These are phyloP conservation scores for Septoria petroselini DNA, from an alignment of 2,329 filamentous ascomycete genomes.

Conservation along the genomic window DNA sequence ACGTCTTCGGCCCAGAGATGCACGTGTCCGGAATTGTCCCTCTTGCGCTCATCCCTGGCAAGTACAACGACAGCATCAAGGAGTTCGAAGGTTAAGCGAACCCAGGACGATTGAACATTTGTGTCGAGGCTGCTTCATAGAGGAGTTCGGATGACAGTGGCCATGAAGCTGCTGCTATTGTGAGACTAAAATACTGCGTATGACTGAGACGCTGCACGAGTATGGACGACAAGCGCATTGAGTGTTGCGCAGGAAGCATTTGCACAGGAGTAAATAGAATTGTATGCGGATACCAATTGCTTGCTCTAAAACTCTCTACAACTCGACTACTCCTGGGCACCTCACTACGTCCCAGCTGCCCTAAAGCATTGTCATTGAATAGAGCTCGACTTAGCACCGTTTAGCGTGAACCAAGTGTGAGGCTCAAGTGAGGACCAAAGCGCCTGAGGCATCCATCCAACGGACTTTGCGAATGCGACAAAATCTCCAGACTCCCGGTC, in stretches of 20 bases:
- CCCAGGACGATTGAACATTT: neutral
- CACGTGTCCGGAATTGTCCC: slow-evolving; percentile 95
- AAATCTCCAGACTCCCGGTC: neutral
- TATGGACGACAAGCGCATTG: slow-evolving; percentile 12
- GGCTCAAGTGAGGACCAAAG: too few species aligned
- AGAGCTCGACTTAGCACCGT: neutral
- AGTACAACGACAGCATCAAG: slow-evolving; percentile 57
- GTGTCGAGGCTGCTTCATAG: neutral
- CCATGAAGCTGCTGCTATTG: neutral
- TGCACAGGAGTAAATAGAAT: slow-evolving; percentile 14
- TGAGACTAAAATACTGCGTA: slow-evolving; percentile 6
- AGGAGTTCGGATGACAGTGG: slow-evolving; percentile 7
- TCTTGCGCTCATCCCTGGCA: slow-evolving; percentile 68
- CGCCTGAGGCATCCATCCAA: too few species aligned
- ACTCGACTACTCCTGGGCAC: neutral
- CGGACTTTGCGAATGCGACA: neutral
- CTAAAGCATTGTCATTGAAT: neutral
- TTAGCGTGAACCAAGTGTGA: neutral
- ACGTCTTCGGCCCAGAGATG: slow-evolving; percentile 78
- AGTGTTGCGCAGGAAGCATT: slow-evolving; percentile 13
- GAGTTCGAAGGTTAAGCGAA: slow-evolving; percentile 54
- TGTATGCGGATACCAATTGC: slow-evolving; percentile 14
- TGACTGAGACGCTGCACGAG: slow-evolving; percentile 13
- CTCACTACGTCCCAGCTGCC: neutral
- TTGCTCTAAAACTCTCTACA: slow-evolving; percentile 5